Evolutionary conservation across 164 flowering plant genomes (phyloP), one percentile per base, ranked within the genome.

Genomic region (Buxus sempervirens): DNA sequence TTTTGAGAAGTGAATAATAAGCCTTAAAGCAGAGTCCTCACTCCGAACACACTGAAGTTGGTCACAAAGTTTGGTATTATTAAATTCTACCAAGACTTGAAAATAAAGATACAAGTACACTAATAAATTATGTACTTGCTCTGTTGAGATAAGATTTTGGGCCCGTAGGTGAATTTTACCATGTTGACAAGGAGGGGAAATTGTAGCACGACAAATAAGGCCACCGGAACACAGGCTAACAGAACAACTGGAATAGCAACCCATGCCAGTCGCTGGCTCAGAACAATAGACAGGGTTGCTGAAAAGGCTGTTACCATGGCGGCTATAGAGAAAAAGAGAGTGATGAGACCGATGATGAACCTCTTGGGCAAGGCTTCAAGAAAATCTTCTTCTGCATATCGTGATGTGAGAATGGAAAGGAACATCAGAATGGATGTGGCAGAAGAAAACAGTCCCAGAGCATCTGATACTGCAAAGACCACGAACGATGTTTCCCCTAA

Each of bases 391-490:
- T 58, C 62, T 9, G 62, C 36, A 15, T 67, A 58, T 9, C 63
- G 62, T 45, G 70, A 41, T 24, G 70, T 67, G 14, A 67, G 49
- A 1, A 67, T 67, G 19, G 70, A 67, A 28, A 67, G 15, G 42
- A 67, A 67, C 38, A 58, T 67, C 7, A 67, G 38, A 12, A 67
- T 18, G 7, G 70, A 67, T 9, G 58, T 28, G 23, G 32, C 8
- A 0, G 71, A 68, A 10, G 41, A 68, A 27, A 49, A 68, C 12
- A 68, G 58, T 5, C 45, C 71, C 10, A 68, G 1, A 0, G 58
- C 71, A 68, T 68, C 71, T 28, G 64, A 49, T 14, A 68, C 9
- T 7, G 32, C 48, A 49, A 68, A 68, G 12, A 53, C 49, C 16
- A 61, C 21, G 9, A 68, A 68, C 1, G 58, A 61, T 12, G 22